Base-by-base conservation (phyloP, 1,284 basidiomycete species). In the Ustilago cynodontis region DNA sequence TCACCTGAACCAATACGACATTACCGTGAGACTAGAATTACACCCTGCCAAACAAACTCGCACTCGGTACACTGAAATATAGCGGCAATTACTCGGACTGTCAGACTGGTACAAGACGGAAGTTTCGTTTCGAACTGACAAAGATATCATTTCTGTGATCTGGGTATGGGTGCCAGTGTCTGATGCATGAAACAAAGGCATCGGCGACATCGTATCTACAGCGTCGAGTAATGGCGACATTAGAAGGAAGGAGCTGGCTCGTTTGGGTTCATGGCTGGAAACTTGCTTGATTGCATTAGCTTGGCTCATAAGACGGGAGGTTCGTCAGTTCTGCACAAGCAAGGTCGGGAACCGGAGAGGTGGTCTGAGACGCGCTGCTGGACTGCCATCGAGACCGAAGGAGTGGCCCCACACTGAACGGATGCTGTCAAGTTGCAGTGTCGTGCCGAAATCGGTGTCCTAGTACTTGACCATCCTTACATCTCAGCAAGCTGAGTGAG, bases 401-500 rank as follows among this genome's bases (percentile, higher is more conserved):
- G n/a, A n/a, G n/a, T n/a, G n/a, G n/a, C n/a, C n/a, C n/a, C n/a
- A 20, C 41, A 11, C 41, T 43, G 41, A 43, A 11, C 16, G 24
- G n/a, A 49, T 6, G 47, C 31, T 33, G 31, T 33, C 31, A 33
- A 33, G 5, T 33, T 33, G 31, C n/a, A n/a, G n/a, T n/a, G n/a
- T n/a, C n/a, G n/a, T n/a, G n/a, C n/a, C n/a, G n/a, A n/a, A n/a
- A n/a, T n/a, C n/a, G n/a, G n/a, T n/a, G n/a, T n/a, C n/a, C n/a
- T n/a, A n/a, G n/a, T n/a, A n/a, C n/a, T n/a, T n/a, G n/a, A n/a
- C n/a, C n/a, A 20, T 53, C 41, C 59, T 56, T 64, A 72, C 71
- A 68, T 59, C 14, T 67, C 60, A 29, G 71, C 71, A 31, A 72
- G 65, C 65, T 72, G 71, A 6, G 60, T 29, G 14, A 72, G 65